Evolutionary conservation across 306 rosid genomes (phyloP).

Genomic region (Castanea mollissima): DNA sequence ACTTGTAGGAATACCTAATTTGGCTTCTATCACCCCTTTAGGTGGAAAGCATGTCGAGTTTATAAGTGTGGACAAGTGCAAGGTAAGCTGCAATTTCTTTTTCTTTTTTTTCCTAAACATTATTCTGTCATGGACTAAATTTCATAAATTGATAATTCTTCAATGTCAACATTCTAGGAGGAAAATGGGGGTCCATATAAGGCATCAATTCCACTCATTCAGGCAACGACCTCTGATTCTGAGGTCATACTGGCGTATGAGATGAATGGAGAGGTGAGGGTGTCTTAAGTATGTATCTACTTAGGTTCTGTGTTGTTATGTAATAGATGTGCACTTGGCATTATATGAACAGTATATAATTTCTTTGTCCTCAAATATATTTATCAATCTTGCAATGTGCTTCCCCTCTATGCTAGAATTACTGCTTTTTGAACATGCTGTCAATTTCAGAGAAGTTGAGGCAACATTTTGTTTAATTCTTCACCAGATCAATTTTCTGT

Average conservation of each 20-base stretch:
- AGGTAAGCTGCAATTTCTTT: constrained; percentile 42
- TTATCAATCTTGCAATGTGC: too few relatives aligned
- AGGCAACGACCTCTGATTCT: constrained; percentile 88
- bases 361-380: too few relatives aligned
- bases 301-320: background rate
- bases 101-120: background rate
- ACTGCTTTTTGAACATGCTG: too few relatives aligned
- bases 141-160: constrained; percentile 5
- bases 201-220: constrained; percentile 88
- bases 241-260: constrained; percentile 93
- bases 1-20: constrained; percentile 75
- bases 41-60: constrained; percentile 97
- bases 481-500: too few relatives aligned
- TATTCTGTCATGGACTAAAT: background rate
- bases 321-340: too few relatives aligned
- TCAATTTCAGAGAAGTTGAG: too few relatives aligned
- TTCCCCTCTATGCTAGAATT: too few relatives aligned
- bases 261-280: constrained; percentile 91
- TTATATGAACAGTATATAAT: too few relatives aligned
- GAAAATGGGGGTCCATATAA: constrained; percentile 96
- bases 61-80: constrained; percentile 82
- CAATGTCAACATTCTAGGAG: constrained; percentile 45
- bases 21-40: constrained; percentile 44
- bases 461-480: too few relatives aligned
- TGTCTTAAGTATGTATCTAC: background rate